These are phyloP conservation scores for Candolleomyces aberdarensis DNA, from an alignment of 768 basidiomycete species.

Conservation along the genomic window DNA sequence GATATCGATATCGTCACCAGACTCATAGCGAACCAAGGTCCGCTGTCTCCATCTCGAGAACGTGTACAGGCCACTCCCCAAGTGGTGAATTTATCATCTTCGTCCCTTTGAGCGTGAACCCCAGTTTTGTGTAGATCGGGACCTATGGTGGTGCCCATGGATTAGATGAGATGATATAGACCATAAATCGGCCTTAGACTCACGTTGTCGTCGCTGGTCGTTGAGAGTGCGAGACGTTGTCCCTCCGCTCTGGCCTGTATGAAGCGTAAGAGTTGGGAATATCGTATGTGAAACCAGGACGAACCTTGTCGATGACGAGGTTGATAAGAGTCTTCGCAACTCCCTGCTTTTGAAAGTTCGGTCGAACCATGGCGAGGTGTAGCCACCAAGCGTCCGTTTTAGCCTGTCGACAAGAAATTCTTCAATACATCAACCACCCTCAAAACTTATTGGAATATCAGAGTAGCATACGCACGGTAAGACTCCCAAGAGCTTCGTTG, in stretches of 20 bases:
- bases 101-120: slow-evolving; percentile 16
- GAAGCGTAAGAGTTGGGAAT: background rate
- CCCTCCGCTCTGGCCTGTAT: slow-evolving; percentile 14
- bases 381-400: slow-evolving; percentile 26
- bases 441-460: background rate
- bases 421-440: background rate
- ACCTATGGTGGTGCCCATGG: slow-evolving; percentile 8
- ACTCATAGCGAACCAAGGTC: background rate
- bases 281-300: background rate
- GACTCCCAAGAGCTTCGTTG: slow-evolving; percentile 15
- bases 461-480: too few species aligned
- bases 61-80: slow-evolving; percentile 25
- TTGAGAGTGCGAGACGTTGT: slow-evolving; percentile 15
- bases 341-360: slow-evolving; percentile 22
- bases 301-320: slow-evolving; percentile 23
- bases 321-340: slow-evolving; percentile 22
- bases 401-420: slow-evolving; percentile 13
- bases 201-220: slow-evolving; percentile 21
- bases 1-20: background rate
- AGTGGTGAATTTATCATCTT: slow-evolving; percentile 21
- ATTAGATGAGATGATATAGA: background rate
- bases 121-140: slow-evolving; percentile 16
- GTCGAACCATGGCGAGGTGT: slow-evolving; percentile 24
- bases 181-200: slow-evolving; percentile 1
- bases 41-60: slow-evolving; percentile 18